Base-by-base conservation (phyloP, 139 green algal genomes). In the Chlorella sp. region DNA sequence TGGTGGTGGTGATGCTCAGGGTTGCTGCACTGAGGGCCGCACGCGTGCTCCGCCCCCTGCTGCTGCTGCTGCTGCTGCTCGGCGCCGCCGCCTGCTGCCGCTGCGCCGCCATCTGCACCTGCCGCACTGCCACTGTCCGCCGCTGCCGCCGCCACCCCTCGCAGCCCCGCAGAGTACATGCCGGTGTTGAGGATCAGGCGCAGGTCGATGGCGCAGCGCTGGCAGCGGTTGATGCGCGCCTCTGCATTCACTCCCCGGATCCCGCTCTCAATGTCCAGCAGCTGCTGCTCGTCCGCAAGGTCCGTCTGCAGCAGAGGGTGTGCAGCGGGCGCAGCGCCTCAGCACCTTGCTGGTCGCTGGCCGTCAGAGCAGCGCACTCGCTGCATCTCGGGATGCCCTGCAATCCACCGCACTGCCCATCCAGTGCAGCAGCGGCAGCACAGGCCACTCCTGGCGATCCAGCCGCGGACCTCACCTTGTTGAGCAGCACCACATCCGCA, bases 401-500 rank as follows among this genome's bases (percentile, higher is more conserved):
- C n/a, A n/a, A n/a, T n/a, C n/a, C n/a, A n/a, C n/a, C n/a, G n/a
- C n/a, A n/a, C n/a, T n/a, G n/a, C n/a, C n/a, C n/a, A n/a, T n/a
- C n/a, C n/a, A n/a, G n/a, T n/a, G n/a, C n/a, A n/a, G n/a, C n/a
- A n/a, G n/a, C n/a, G n/a, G n/a, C n/a, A n/a, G n/a, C n/a, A n/a
- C n/a, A n/a, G n/a, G n/a, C n/a, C n/a, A n/a, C n/a, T n/a, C n/a
- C n/a, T n/a, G n/a, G n/a, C n/a, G n/a, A n/a, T n/a, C n/a, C n/a
- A n/a, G n/a, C n/a, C n/a, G n/a, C n/a, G n/a, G n/a, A n/a, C 15
- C 64, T n/a, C 57, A 95, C 91, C 92, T 98, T 98, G 86, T 98
- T 98, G 20, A 98, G 85, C 73, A 98, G 84, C 32, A 98, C 87
- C 4, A 97, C 86, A 84, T 98, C 96, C 3, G 95, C 95, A 74